Evolutionary conservation across 257 asterid species (phyloP), one percentile per base, ranked within the genome.

Genomic region (Gynochthodes officinalis): DNA sequence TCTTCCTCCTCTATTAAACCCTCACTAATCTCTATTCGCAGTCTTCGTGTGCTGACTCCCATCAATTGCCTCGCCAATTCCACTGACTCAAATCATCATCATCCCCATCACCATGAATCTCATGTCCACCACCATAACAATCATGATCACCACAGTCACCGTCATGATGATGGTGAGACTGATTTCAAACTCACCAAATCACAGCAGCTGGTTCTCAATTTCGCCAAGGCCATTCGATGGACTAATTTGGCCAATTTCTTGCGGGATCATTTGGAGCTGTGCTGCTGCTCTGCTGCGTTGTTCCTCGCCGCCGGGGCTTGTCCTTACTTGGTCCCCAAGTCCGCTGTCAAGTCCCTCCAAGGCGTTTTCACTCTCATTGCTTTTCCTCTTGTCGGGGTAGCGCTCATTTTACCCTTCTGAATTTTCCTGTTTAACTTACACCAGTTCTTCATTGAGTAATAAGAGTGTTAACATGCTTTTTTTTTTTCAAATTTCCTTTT

Each of bases 381-480:
- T 27, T 95, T 95, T 64, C 99, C 99, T 75, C 89, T 95, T 23
- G 98, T 95, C 58, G 98, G 96, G 96, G 98, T 95, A 89, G 68
- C 71, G 60, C 46, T 16, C 23, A n/a, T 62, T 81, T n/a, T 25
- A 30, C 14, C 33, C 46, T 69, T 39, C 19, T 19, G 2, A 50
- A 21, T 2, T 13, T 7, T 53, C 14, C 32, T n/a, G n/a, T n/a
- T n/a, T n/a, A n/a, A n/a, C n/a, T n/a, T n/a, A n/a, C 27, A 4
- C 57, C n/a, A 46, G 19, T 46, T 1, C 13, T 11, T 11, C 52
- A 46, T 14, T 12, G n/a, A n/a, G n/a, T n/a, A n/a, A n/a, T n/a
- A n/a, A n/a, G n/a, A n/a, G n/a, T n/a, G n/a, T n/a, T n/a, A n/a
- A n/a, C n/a, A n/a, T 25, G 25, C 7, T 10, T 50, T 18, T 16